Evolutionary conservation across 2,329 filamentous ascomycete species (phyloP), one percentile per base, ranked within the genome.

Genomic region (Didymella arachidicola): DNA sequence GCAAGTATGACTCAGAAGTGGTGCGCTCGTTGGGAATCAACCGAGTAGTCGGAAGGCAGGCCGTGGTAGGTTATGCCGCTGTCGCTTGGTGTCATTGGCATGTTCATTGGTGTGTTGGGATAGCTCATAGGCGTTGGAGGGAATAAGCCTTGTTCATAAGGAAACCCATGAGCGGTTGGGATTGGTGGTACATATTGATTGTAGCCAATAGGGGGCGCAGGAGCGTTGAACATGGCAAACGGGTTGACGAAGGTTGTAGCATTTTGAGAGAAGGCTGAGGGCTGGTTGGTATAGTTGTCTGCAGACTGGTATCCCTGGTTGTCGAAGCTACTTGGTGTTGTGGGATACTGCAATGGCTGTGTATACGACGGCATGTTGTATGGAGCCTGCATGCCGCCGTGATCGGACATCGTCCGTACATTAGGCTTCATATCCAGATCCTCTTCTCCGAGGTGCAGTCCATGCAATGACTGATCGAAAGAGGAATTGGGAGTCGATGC

Each of bases 351-450:
- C 39, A 63, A 27, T n/a, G 58, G 22, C 38, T 59, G 55, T 27
- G 32, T 45, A 39, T 56, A 45, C 3, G 56, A n/a, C 4, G 32
- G 43, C 34, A 54, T 45, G 48, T 46, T 46, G 30, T 45, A 60
- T 6, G 19, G 46, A 18, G 58, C 32, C 7, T 58, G 44, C 45
- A 51, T 22, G 8, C 22, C 25, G 1, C 51, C 53, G 14, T 58
- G 44, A 2, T 55, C 32, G 16, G 51, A 60, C 26, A 59, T 50
- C 2, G 51, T 30, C 11, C 22, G 50, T n/a, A 44, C 41, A 18
- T 38, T 32, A 32, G 45, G 47, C 42, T 66, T 65, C 45, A 56
- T 39, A 27, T 71, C 57, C n/a, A 50, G 6, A 22, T 46, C 41
- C 8, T 59, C 56, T 25, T 46, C 56, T 14, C 36, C 42, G 7